Evolutionary conservation across 345 rosid species (phyloP), one percentile per base, ranked within the genome.

Genomic region (Aethionema arabicum): DNA sequence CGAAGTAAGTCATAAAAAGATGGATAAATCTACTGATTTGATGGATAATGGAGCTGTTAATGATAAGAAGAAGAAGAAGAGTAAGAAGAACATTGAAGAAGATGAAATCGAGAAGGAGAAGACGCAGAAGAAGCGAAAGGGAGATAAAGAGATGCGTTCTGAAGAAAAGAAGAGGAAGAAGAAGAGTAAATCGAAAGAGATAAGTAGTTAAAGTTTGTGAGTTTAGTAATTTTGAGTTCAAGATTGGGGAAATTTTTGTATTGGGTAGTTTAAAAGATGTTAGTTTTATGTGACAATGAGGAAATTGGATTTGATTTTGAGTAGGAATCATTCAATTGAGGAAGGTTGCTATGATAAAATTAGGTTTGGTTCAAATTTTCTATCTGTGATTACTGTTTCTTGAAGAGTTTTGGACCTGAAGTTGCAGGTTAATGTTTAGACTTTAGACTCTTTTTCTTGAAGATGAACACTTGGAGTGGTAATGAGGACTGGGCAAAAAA

Each of bases 151-250:
- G 33, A 55, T 38, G 2, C 59, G 56, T 35, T 57, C 63, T 0
- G 80, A 70, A 35, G 82, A 65, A 39, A 62, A n/a, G 54, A 65
- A 48, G 56, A 74, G 67, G 44, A 76, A 76, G 76, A 82, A 80
- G 53, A 79, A 64, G 77, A 80, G 63, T 63, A 79, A 42, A 70
- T 58, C 44, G 5, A 60, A 54, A 48, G 72, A 53, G 47, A 46
- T 27, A 40, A 53, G 56, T 54, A 61, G 15, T 66, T 72, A 21
- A 21, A 21, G 27, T 21, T 21, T 21, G 27, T 21, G 6, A 72
- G 66, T 61, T 40, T 59, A 13, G 35, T 5, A 53, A 43, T 57
- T 16, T 46, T 48, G 57, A 50, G 59, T 60, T 57, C 7, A 58
- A 49, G 30, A 16, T 42, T 61, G 47, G 62, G 38, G 73, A 54